These are phyloP conservation scores for Phialocephala subalpina DNA, from an alignment of 2,329 filamentous ascomycete genomes.

Conservation along the genomic window DNA sequence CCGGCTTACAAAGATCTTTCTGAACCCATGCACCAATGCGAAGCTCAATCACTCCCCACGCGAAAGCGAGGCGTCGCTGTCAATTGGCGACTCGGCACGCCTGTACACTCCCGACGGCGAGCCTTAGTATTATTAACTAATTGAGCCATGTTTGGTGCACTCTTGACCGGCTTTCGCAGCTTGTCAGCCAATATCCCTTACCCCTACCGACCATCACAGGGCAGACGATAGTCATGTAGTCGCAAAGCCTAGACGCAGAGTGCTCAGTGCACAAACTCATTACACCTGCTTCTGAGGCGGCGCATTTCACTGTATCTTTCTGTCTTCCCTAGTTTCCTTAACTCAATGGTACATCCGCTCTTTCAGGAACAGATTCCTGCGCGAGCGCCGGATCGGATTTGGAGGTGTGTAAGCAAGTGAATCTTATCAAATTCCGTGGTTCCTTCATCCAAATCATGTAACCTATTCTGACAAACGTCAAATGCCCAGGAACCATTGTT, in stretches of 20 bases:
- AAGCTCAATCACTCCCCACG: neutral
- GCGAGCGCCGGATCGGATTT: slow-evolving; percentile 21
- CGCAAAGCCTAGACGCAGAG: slow-evolving; percentile 15
- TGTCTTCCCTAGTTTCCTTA: slow-evolving; percentile 1
- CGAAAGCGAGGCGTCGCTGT: neutral
- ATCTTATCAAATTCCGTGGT: slow-evolving; percentile 15
- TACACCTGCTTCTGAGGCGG: slow-evolving; percentile 18
- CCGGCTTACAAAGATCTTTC: neutral
- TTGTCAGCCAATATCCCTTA: slow-evolving; percentile 15
- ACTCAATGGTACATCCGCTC: slow-evolving; percentile 8
- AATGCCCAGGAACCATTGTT: slow-evolving; percentile 18
- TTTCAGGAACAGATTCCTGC: slow-evolving; percentile 18
- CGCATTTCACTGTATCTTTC: slow-evolving; percentile 10
- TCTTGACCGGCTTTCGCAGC: slow-evolving; percentile 13
- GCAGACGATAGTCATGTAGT: slow-evolving; percentile 9
- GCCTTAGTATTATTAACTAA: slow-evolving; percentile 13
- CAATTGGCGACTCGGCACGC: slow-evolving; percentile 17
- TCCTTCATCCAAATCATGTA: slow-evolving; percentile 2
- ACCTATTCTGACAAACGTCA: slow-evolving; percentile 18
- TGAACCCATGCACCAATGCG: neutral
- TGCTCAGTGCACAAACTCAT: slow-evolving; percentile 34
- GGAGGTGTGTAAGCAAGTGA: slow-evolving; percentile 36
- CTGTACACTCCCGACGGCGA: slow-evolving; percentile 11
- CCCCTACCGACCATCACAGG: neutral
- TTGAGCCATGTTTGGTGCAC: slow-evolving; percentile 6